Conservation (phyloP, 192 early-diverging fungal genomes). For the Coemansia sp. region DNA sequence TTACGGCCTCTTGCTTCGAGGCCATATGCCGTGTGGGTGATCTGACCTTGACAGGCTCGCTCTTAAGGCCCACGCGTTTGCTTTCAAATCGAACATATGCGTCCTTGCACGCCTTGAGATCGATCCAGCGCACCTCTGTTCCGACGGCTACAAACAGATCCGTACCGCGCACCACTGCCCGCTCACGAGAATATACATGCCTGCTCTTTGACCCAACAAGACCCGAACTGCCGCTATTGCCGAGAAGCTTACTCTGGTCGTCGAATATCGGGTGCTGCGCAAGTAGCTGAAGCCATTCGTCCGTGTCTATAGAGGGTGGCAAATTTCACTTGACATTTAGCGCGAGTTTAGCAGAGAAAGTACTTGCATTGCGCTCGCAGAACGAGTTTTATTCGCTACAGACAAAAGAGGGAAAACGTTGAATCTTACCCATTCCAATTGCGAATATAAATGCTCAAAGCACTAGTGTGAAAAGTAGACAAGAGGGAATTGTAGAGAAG, state of each 20-base stretch:
- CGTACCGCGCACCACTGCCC: conserved; percentile 53
- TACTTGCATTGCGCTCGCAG: background rate
- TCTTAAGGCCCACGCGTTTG: conserved; percentile 27
- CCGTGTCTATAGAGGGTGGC: conserved; percentile 31
- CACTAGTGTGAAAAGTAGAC: background rate
- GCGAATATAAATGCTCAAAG: background rate
- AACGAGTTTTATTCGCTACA: background rate
- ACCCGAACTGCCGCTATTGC: background rate
- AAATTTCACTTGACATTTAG: background rate
- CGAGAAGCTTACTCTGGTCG: conserved; percentile 4
- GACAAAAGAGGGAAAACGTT: background rate
- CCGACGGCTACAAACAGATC: conserved; percentile 67
- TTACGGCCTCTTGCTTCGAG: conserved; percentile 33
- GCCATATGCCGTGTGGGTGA: conserved; percentile 1
- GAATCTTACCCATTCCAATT: conserved; percentile 3
- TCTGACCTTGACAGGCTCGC: conserved; percentile 1
- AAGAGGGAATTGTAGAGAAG: background rate
- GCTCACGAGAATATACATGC: conserved; percentile 16
- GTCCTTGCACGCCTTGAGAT: conserved; percentile 64
- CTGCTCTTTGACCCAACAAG: background rate
- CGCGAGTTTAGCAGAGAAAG: background rate
- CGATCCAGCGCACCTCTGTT: conserved; percentile 61
- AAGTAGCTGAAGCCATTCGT: conserved; percentile 56
- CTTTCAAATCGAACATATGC: conserved; percentile 57
- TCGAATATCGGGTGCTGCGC: conserved; percentile 49